phyloP scores from a whole-genome alignment of 345 rosid species.

The Carallia brachiata region DNA sequence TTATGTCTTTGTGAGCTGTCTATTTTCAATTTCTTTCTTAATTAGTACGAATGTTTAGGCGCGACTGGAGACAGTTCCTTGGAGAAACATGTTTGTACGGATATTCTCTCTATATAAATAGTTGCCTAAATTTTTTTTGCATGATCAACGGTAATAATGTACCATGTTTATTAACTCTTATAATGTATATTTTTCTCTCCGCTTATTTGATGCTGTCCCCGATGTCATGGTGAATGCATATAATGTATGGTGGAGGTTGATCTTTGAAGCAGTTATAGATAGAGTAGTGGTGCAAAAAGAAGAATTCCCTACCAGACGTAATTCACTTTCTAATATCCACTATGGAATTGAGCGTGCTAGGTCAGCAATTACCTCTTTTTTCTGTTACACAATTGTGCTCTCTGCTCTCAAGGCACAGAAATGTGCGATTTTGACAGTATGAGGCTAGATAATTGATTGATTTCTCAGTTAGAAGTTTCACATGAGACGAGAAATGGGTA shows the following conservation, averaged over 20 bases:
- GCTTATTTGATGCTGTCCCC: background rate
- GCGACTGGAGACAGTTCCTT: too few relatives aligned
- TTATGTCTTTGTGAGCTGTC: slow-evolving; percentile 48
- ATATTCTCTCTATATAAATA: background rate
- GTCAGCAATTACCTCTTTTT: background rate
- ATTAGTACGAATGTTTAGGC: slow-evolving; percentile 1
- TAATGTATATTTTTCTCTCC: background rate
- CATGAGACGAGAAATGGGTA: too few relatives aligned
- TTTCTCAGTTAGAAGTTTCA: too few relatives aligned
- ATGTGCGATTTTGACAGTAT: too few relatives aligned
- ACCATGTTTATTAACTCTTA: background rate
- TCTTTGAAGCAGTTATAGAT: too few relatives aligned
- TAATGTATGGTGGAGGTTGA: too few relatives aligned
- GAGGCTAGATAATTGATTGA: too few relatives aligned
- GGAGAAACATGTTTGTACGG: too few relatives aligned
- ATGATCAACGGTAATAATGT: background rate
- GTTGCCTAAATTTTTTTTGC: slow-evolving; percentile 6
- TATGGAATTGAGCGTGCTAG: background rate
- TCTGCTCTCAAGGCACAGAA: too few relatives aligned
- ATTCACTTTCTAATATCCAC: background rate
- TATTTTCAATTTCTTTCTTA: slow-evolving; percentile 5
- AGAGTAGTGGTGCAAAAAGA: too few relatives aligned
- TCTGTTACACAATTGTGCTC: background rate
- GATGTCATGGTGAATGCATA: too few relatives aligned
- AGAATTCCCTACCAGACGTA: background rate